These are phyloP conservation scores for Nakazawaea populi DNA, from an alignment of 805 yeast genomes.

Conservation along the genomic window DNA sequence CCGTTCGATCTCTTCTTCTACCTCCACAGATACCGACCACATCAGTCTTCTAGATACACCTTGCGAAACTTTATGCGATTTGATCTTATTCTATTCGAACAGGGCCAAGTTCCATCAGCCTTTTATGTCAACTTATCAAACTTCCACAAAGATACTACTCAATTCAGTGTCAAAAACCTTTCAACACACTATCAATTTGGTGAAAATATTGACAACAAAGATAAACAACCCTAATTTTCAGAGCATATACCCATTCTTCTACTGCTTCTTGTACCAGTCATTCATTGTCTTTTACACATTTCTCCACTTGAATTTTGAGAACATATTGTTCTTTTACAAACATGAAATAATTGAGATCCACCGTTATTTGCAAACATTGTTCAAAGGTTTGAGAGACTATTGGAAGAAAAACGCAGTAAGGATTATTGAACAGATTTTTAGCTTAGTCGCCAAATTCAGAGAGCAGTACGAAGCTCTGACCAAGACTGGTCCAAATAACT, in stretches of 20 bases:
- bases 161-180: conserved; percentile 32
- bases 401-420: conserved; percentile 26
- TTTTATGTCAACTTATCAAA: conserved; percentile 31
- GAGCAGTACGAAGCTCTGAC: conserved; percentile 26
- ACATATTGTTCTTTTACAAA: conserved; percentile 18
- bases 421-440: conserved; percentile 22
- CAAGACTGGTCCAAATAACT: conserved; percentile 12
- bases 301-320: conserved; percentile 35
- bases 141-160: conserved; percentile 31
- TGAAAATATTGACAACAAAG: conserved; percentile 26
- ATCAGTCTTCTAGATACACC: conserved; percentile 19
- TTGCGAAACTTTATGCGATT: conserved; percentile 36
- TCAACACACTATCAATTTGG: conserved; percentile 28
- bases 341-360: conserved; percentile 20
- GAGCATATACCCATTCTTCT: conserved; percentile 39
- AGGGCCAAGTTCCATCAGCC: conserved; percentile 48
- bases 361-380: conserved; percentile 23
- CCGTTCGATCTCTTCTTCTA: neutral
- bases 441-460: conserved; percentile 11
- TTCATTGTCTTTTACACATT: conserved; percentile 44
- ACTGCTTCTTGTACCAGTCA: conserved; percentile 45
- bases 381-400: conserved; percentile 19
- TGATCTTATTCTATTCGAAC: conserved; percentile 42
- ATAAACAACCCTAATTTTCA: conserved; percentile 25
- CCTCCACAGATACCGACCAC: neutral